Base-by-base conservation (phyloP, 2,329 filamentous ascomycete species). In the Remersonia thermophila region DNA sequence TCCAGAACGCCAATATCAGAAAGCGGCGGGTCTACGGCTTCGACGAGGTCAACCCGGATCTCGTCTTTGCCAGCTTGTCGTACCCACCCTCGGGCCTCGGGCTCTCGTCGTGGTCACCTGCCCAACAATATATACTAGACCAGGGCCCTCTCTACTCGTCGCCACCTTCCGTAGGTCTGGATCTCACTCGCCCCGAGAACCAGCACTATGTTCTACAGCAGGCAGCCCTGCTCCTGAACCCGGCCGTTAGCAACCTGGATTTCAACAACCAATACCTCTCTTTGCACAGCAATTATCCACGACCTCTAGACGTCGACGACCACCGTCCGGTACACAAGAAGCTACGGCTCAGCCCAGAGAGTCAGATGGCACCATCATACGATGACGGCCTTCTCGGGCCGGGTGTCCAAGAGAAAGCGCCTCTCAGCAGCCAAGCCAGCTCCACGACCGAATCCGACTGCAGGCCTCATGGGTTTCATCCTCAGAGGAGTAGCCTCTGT, bases 1-100 rank as follows among this genome's bases (percentile, higher is more conserved):
- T 50, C 42, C 51, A 57, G 55, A 51, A 55, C 38, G 38, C 43
- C 43, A 47, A 48, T 45, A 52, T 60, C 45, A 65, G 60, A 54
- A 65, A 62, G 54, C 62, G 63, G 40, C 59, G 62, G 55, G 55
- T 57, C 45, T 58, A 59, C 49, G 54, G 52, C 51, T 53, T 55
- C 39, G 58, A 57, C 42, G 57, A 58, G 47, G 56, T 57, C 46
- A 48, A 52, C 54, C 47, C 47, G 45, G 57, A 56, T 52, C 48
- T 53, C 47, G 52, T 50, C 41, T 47, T 55, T 48, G 56, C 60
- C 47, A 51, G 50, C 50, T 42, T 48, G 18, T 36, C 41, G 36
- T 40, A 42, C 20, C 36, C 40, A 31, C 35, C 38, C 42, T 20
- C 45, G 44, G 45, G 49, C 47, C 46, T 52, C 47, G 37, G 40